A percentile compares a stretch with the other conserved stretches of the same genome.
These are phyloP conservation scores for Zoysia pacifica DNA, from an alignment of 176 grass and related monocot species.

Conservation along the genomic window DNA sequence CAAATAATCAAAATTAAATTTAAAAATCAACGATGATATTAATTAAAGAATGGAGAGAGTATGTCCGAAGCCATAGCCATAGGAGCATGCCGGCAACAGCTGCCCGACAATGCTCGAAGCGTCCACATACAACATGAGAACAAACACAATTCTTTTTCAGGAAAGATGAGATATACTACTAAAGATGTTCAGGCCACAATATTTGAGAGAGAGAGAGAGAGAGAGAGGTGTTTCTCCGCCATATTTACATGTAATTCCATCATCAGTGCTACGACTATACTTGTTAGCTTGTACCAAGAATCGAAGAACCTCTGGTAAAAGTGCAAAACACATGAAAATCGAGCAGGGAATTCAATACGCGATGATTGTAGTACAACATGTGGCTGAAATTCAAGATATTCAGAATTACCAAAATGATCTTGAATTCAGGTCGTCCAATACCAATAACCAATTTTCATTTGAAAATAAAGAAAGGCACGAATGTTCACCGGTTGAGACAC, in stretches of 20 bases:
- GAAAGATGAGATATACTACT: too few species aligned
- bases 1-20: too few species aligned
- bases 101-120: too few species aligned
- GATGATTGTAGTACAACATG: background rate
- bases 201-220: too few species aligned
- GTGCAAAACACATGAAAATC: slow-evolving; percentile 6
- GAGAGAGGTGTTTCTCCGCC: too few species aligned
- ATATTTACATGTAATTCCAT: background rate
- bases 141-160: too few species aligned
- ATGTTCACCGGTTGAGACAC: slow-evolving; percentile 14
- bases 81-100: too few species aligned
- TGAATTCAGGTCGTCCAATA: background rate
- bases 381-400: background rate
- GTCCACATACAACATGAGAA: too few species aligned
- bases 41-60: too few species aligned
- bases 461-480: background rate
- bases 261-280: slow-evolving; percentile 7
- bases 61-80: too few species aligned
- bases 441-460: slow-evolving; percentile 22
- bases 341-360: background rate
- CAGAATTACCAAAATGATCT: slow-evolving; percentile 41
- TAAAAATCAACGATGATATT: too few species aligned
- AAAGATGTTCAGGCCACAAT: too few species aligned
- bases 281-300: slow-evolving; percentile 32
- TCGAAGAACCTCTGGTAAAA: slow-evolving; percentile 17